Evolutionary conservation across 1,284 basidiomycete species (phyloP).

Genomic region (Ceratobasidium sp.): DNA sequence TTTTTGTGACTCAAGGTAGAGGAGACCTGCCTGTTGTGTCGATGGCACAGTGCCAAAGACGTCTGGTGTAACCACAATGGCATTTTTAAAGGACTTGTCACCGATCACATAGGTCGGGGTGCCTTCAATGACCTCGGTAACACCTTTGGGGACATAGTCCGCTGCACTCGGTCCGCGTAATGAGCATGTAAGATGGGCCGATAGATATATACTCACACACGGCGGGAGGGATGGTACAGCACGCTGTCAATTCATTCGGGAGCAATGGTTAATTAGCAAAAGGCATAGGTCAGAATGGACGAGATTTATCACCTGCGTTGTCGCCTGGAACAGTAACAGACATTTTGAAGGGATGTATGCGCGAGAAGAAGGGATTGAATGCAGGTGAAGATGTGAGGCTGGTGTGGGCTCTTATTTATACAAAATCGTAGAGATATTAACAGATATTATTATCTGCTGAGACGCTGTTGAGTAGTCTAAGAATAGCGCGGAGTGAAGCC

Average conservation of each 20-base stretch:
- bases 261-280: background rate
- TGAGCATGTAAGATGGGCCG: background rate
- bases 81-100: conserved; percentile 18
- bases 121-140: conserved; percentile 10
- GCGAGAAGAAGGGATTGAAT: background rate
- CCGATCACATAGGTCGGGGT: conserved; percentile 33
- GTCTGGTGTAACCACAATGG: conserved; percentile 25
- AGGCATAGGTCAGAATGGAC: too few species aligned
- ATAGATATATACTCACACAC: background rate
- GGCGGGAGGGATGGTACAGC: conserved; percentile 34
- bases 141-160: conserved; percentile 23
- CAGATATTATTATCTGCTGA: background rate
- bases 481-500: background rate
- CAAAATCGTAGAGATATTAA: background rate
- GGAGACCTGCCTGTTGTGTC: conserved; percentile 19
- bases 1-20: background rate
- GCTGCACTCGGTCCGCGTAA: background rate
- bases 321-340: conserved; percentile 24
- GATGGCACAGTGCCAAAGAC: conserved; percentile 27
- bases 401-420: background rate
- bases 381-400: background rate
- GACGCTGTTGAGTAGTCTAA: background rate
- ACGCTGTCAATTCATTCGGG: background rate
- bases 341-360: conserved; percentile 21
- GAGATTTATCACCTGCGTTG: conserved; percentile 15